Percentiles rank a stretch among this genome's conserved stretches.
Evolutionary conservation across 495 filamentous ascomycete species (phyloP).

Genomic region (Penicillium egyptiacum): DNA sequence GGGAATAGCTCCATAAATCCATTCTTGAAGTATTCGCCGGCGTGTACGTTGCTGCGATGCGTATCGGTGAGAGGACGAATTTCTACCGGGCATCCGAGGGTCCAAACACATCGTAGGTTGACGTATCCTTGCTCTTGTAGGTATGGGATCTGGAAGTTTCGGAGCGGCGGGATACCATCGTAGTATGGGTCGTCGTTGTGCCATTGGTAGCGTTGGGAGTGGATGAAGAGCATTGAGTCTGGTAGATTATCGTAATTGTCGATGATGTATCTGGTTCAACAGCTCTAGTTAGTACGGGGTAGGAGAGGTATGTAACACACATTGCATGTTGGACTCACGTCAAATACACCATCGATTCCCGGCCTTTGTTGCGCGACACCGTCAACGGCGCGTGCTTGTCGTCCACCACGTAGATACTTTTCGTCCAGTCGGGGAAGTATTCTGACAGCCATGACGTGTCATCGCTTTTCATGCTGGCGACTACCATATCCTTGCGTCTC

Average conservation of each 20-base stretch:
- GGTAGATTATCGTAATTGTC: constrained; percentile 63
- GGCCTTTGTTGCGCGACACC: constrained; percentile 53
- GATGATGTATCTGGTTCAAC: constrained; percentile 55
- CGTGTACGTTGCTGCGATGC: constrained; percentile 44
- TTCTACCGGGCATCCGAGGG: constrained; percentile 60
- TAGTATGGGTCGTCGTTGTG: constrained; percentile 58
- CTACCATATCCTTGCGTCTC: constrained; percentile 50
- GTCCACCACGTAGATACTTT: constrained; percentile 55
- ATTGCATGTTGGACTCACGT: constrained; percentile 45
- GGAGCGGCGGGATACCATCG: constrained; percentile 51
- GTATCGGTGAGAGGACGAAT: constrained; percentile 51
- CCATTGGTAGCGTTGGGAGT: constrained; percentile 63
- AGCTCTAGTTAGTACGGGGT: constrained; percentile 5
- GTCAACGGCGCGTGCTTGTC: constrained; percentile 47
- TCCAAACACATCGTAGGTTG: constrained; percentile 66
- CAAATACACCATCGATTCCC: constrained; percentile 60
- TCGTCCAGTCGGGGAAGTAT: constrained; percentile 48
- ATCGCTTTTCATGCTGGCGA: constrained; percentile 53
- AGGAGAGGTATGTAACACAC: background rate
- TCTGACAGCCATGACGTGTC: constrained; percentile 58
- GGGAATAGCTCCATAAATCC: constrained; percentile 60
- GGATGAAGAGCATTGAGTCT: constrained; percentile 59
- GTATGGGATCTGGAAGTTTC: constrained; percentile 54
- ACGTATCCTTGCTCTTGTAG: constrained; percentile 58
- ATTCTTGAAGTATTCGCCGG: constrained; percentile 50